Evolutionary conservation across 805 yeast genomes (phyloP), one percentile per base, ranked within the genome.

Genomic region (Sporopachydermia lactativora): DNA sequence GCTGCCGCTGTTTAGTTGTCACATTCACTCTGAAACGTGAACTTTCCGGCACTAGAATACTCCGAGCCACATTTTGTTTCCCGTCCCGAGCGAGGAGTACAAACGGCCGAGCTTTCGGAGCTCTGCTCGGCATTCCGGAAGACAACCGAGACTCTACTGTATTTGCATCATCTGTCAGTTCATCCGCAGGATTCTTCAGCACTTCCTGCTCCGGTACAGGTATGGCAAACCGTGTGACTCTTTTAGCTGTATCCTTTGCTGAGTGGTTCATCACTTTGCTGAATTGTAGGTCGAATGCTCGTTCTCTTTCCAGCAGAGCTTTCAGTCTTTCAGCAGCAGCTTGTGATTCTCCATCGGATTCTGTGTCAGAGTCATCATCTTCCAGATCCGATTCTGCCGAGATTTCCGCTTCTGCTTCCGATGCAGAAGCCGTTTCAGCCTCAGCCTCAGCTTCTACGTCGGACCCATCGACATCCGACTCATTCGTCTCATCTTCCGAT

Each of bases 1-100:
- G 64, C 66, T 3, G 66, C 55, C 2, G 65, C 53, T 3, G 79
- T 76, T 5, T 84, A 81, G 42, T 72, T 70, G 15, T 80, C 31
- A 24, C 31, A 24, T 24, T 24, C n/a, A 8, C n/a, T n/a, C 8
- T 8, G 31, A 24, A 24, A 8, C n/a, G 8, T 24, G 31, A 24
- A 8, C 13, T 24, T 8, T 24, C 31, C 8, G 31, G 31, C 8
- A 24, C 31, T 8, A 24, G 31, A 24, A 24, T 24, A 8, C 13
- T 8, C n/a, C 31, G 8, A 8, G 13, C n/a, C n/a, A 8, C 31
- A 8, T 24, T 8, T 8, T 8, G 8, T 24, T 24, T 24, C n/a
- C 31, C 31, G 31, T 24, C 31, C 31, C 31, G 8, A n/a, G 31
- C n/a, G 8, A 24, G n/a, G n/a, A 24, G n/a, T 24, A 24, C 31